A percentile compares a stretch with the other conserved stretches of the same genome.
Evolutionary conservation across 1,139 yeast species (phyloP).

Genomic region (Saccharomyces hybrid): DNA sequence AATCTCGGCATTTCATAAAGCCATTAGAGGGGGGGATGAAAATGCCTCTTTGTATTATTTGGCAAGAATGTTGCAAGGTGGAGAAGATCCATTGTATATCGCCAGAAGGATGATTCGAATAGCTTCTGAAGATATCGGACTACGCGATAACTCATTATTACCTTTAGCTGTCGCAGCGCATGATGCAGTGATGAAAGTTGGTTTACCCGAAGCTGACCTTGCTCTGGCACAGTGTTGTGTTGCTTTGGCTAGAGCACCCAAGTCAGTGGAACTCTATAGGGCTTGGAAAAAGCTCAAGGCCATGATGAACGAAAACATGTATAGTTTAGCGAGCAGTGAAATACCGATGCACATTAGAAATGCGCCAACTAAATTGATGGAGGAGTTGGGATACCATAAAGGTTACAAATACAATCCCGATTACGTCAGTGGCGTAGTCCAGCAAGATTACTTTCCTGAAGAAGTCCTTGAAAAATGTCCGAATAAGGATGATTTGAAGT

Average conservation of each 20-base stretch:
- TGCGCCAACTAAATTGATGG: conserved; percentile 90
- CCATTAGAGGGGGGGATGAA: conserved; percentile 79
- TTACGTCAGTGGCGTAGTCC: conserved; percentile 59
- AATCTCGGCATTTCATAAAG: conserved; percentile 88
- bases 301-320: conserved; percentile 51
- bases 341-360: conserved; percentile 80
- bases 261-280: conserved; percentile 76
- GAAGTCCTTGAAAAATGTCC: conserved; percentile 34
- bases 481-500: conserved; percentile 14
- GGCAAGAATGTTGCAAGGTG: conserved; percentile 80
- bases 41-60: conserved; percentile 85
- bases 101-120: conserved; percentile 87
- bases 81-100: conserved; percentile 87
- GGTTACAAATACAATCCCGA: conserved; percentile 85
- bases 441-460: conserved; percentile 62
- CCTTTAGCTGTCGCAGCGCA: conserved; percentile 84
- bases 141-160: conserved; percentile 71
- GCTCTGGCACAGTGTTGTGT: conserved; percentile 88
- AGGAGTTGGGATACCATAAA: conserved; percentile 75
- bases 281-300: conserved; percentile 64
- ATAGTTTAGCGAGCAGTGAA: conserved; percentile 48
- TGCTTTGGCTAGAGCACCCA: conserved; percentile 75
- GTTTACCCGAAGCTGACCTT: conserved; percentile 92
- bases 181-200: conserved; percentile 85
- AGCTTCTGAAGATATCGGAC: conserved; percentile 86